Conservation (phyloP, 768 basidiomycete genomes). For the Termitomyces sp. region DNA sequence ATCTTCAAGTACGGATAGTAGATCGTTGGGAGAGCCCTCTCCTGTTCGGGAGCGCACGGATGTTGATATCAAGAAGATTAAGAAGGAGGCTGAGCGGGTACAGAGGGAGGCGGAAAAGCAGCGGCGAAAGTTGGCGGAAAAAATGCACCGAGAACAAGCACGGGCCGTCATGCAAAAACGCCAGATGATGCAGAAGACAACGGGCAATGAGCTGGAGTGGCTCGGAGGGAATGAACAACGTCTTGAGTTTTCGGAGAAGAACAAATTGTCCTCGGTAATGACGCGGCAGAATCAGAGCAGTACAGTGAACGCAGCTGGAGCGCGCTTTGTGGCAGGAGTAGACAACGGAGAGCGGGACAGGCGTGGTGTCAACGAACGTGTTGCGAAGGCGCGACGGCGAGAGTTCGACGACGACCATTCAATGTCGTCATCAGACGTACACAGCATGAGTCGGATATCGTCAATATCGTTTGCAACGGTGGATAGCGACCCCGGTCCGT, state of each 20-base stretch:
- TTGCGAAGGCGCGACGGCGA: constrained; percentile 74
- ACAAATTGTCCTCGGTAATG: constrained; percentile 57
- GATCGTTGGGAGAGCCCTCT: constrained; percentile 55
- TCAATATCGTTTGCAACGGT: constrained; percentile 80
- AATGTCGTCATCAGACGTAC: constrained; percentile 85
- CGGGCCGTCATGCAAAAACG: constrained; percentile 92
- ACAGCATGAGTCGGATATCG: constrained; percentile 70
- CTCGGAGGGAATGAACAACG: constrained; percentile 43
- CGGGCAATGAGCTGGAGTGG: constrained; percentile 62
- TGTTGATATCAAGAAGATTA: constrained; percentile 68
- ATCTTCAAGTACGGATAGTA: constrained; percentile 72
- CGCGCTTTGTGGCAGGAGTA: constrained; percentile 38
- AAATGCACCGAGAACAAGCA: constrained; percentile 80
- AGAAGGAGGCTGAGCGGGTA: constrained; percentile 78
- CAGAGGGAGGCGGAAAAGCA: constrained; percentile 83
- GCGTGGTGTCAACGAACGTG: constrained; percentile 56
- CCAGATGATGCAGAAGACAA: constrained; percentile 61
- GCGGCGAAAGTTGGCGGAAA: constrained; percentile 70
- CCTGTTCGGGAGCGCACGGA: constrained; percentile 37
- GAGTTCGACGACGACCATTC: constrained; percentile 91
- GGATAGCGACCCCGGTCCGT: constrained; percentile 83
- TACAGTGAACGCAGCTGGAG: constrained; percentile 59
- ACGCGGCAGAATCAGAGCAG: constrained; percentile 55
- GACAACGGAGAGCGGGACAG: constrained; percentile 41
- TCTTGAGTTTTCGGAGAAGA: constrained; percentile 38